A percentile compares a stretch with the other conserved stretches of the same genome.
Conservation (phyloP, 2,329 filamentous ascomycete genomes). For the Aulographum hederae region DNA sequence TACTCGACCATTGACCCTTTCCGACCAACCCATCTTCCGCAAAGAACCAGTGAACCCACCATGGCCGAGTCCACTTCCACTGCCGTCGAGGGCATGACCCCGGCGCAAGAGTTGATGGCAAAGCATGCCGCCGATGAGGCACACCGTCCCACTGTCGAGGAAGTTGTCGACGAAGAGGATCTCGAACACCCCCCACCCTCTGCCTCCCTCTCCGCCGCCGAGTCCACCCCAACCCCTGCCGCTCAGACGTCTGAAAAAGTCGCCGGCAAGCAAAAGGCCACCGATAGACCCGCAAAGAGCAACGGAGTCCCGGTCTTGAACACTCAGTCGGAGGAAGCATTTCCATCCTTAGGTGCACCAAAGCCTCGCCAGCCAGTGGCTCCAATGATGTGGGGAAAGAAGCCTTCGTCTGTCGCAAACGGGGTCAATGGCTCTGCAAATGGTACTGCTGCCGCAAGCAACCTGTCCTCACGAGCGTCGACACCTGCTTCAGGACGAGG, state of each 20-base stretch:
- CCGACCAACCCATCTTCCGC: too few species aligned
- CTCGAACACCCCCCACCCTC: conserved; percentile 6
- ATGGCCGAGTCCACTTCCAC: too few species aligned
- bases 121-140: too few species aligned
- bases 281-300: conserved; percentile 21
- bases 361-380: conserved; percentile 45
- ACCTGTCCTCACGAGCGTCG: conserved; percentile 36
- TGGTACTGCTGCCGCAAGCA: conserved; percentile 30
- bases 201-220: conserved; percentile 18
- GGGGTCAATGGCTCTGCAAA: conserved; percentile 28
- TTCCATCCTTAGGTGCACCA: conserved; percentile 71
- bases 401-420: conserved; percentile 29
- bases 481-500: conserved; percentile 42
- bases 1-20: too few species aligned
- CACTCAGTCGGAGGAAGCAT: conserved; percentile 75
- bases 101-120: too few species aligned
- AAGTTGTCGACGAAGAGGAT: conserved; percentile 7
- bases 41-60: too few species aligned
- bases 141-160: conserved; percentile 5
- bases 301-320: conserved; percentile 37
- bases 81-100: too few species aligned
- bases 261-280: conserved; percentile 49
- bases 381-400: conserved; percentile 76
- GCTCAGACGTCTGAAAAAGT: conserved; percentile 46
- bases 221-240: conserved; percentile 22